Evolutionary conservation across 2,329 filamentous ascomycete species (phyloP).

Genomic region (Aspergillus terreus): DNA sequence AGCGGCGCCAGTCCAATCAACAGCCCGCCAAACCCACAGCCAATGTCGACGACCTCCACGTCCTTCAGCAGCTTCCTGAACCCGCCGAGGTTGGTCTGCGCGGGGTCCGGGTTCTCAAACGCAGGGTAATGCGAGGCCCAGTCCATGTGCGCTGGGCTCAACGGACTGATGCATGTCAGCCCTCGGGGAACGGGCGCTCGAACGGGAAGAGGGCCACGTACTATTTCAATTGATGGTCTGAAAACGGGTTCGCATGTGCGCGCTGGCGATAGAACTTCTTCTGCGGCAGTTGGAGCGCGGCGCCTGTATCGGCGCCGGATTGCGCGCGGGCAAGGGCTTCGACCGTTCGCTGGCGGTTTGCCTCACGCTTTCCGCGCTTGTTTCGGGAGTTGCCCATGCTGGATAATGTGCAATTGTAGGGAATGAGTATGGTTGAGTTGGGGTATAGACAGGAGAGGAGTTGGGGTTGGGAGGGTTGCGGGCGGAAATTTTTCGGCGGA

Average conservation of each 20-base stretch:
- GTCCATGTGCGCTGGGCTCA: constrained; percentile 78
- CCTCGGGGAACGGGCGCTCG: not conserved
- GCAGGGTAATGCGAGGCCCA: constrained; percentile 83
- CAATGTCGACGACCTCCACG: constrained; percentile 93
- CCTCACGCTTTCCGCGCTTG: constrained; percentile 56
- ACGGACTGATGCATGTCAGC: constrained; percentile 45
- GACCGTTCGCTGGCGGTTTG: constrained; percentile 56
- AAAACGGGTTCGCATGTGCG: constrained; percentile 97
- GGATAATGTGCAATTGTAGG: not conserved
- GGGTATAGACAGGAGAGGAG: not conserved
- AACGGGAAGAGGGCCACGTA: constrained; percentile 44
- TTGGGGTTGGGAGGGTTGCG: not conserved
- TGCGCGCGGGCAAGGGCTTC: constrained; percentile 13
- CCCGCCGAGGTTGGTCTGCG: constrained; percentile 29
- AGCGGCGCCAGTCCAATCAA: constrained; percentile 79
- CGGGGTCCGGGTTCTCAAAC: constrained; percentile 50
- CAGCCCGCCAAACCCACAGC: constrained; percentile 91
- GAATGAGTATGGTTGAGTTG: constrained; percentile 1
- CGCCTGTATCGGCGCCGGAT: constrained; percentile 19
- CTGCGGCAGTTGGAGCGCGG: constrained; percentile 65
- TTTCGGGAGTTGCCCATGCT: constrained; percentile 1
- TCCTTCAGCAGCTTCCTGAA: constrained; percentile 56
- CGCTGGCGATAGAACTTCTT: constrained; percentile 97
- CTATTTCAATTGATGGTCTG: constrained; percentile 88
- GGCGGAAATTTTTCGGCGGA: constrained; percentile 42